Evolutionary conservation across 2,329 filamentous ascomycete species (phyloP).

Genomic region (Rutstroemia sydowiana): DNA sequence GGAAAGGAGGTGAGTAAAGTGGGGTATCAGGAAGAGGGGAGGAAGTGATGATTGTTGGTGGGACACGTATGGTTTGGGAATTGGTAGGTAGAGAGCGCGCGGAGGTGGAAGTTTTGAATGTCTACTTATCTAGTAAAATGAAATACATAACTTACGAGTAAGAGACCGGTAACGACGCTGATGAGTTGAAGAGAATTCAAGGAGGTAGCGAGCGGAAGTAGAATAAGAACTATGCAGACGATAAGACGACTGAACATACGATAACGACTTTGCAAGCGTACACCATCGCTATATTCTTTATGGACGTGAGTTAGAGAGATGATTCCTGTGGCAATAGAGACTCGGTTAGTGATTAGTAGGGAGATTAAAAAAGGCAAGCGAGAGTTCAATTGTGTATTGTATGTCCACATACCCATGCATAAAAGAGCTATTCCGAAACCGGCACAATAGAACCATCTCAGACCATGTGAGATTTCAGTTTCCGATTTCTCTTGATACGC

Average conservation of each 20-base stretch:
- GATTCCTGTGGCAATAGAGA: conserved; percentile 26
- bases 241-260: conserved; percentile 44
- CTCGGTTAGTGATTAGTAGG: neutral
- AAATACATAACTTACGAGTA: conserved; percentile 18
- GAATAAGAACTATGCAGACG: conserved; percentile 45
- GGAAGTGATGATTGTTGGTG: too few relatives aligned
- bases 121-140: too few relatives aligned
- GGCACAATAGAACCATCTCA: conserved; percentile 58
- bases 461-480: conserved; percentile 41
- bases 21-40: too few relatives aligned
- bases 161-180: conserved; percentile 37
- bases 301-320: conserved; percentile 51
- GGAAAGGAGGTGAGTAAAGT: too few relatives aligned
- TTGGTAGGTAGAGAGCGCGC: too few relatives aligned
- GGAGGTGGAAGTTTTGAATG: too few relatives aligned
- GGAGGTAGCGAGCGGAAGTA: conserved; percentile 43
- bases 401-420: conserved; percentile 36
- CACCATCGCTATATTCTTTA: conserved; percentile 40
- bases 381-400: neutral
- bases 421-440: conserved; percentile 49
- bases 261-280: conserved; percentile 37
- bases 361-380: neutral
- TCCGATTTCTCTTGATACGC: conserved; percentile 43
- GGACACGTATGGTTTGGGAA: too few relatives aligned
- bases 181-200: conserved; percentile 42